Evolutionary conservation across 2,329 filamentous ascomycete species (phyloP).

Genomic region (Aspergillus thermomutatus): DNA sequence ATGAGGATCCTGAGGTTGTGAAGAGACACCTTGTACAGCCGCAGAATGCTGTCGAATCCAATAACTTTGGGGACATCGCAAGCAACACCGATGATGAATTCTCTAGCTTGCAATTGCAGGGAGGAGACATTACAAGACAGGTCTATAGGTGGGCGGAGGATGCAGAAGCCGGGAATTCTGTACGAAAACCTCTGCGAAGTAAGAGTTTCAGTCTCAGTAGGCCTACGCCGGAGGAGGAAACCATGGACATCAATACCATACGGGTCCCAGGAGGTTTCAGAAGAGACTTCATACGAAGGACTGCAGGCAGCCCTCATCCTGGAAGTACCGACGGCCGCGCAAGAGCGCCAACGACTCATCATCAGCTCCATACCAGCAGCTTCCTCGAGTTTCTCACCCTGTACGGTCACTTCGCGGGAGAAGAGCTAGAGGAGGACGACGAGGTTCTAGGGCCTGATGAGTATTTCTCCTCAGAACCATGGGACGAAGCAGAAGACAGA

Average conservation of each 20-base stretch:
- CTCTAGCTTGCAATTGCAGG: slow-evolving; percentile 87
- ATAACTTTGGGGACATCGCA: slow-evolving; percentile 32
- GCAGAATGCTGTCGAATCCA: slow-evolving; percentile 38
- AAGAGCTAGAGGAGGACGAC: slow-evolving; percentile 94
- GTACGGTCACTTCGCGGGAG: slow-evolving; percentile 96
- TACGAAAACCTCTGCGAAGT: slow-evolving; percentile 67
- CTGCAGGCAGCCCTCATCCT: slow-evolving; percentile 62
- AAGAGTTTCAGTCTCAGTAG: slow-evolving; percentile 80
- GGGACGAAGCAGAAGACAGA: slow-evolving; percentile 58
- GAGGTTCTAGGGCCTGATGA: slow-evolving; percentile 83
- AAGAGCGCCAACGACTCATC: slow-evolving; percentile 40
- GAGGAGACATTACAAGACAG: slow-evolving; percentile 88
- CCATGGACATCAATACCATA: slow-evolving; percentile 83
- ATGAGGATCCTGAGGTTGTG: slow-evolving; percentile 88
- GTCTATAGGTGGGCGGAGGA: slow-evolving; percentile 98
- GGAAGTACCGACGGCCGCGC: slow-evolving; percentile 37
- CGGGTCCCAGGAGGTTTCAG: slow-evolving; percentile 92
- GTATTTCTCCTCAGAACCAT: slow-evolving; percentile 80
- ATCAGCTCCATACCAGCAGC: slow-evolving; percentile 77
- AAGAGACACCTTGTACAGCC: slow-evolving; percentile 82
- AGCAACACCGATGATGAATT: slow-evolving; percentile 71
- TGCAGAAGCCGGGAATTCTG: slow-evolving; percentile 62
- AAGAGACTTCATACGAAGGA: slow-evolving; percentile 79
- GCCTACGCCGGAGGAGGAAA: slow-evolving; percentile 74
- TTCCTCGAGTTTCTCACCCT: slow-evolving; percentile 94